phyloP scores from a whole-genome alignment of 1,139 yeast species.

The Pneumocystis canis region DNA sequence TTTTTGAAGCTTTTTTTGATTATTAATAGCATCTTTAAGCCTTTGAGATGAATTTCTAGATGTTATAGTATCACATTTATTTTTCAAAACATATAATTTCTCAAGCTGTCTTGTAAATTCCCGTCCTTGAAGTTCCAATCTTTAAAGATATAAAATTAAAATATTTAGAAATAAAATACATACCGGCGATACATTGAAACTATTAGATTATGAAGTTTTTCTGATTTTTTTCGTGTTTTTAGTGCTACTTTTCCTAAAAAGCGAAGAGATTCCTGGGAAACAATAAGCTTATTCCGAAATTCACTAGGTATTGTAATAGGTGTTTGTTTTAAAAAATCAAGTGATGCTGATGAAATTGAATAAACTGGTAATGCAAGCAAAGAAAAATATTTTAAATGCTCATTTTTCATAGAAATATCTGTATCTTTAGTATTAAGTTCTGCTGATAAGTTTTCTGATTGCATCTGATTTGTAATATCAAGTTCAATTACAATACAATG shows the following conservation, averaged over 20 bases:
- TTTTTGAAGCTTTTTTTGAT: constrained; percentile 23
- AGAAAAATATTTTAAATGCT: not conserved
- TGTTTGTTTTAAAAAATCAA: not conserved
- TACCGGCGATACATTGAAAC: constrained; percentile 2
- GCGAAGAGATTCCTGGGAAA: constrained; percentile 6
- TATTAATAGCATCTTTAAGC: constrained; percentile 16
- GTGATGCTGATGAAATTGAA: not conserved
- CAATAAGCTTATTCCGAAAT: not conserved
- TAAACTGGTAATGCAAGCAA: not conserved
- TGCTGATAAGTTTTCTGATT: not conserved
- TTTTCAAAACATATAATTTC: constrained; percentile 2
- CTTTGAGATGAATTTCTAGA: not conserved
- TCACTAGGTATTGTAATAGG: not conserved
- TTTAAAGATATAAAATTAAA: constrained; percentile 2
- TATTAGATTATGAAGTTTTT: not conserved
- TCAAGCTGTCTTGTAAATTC: constrained; percentile 7
- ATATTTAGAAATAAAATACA: not conserved
- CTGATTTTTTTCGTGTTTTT: constrained; percentile 4
- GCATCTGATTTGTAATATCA: not conserved
- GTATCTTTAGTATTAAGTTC: not conserved
- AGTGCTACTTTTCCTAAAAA: constrained; percentile 8
- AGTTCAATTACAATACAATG: not conserved
- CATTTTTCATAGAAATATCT: not conserved
- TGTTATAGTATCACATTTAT: not conserved
- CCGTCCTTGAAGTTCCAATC: constrained; percentile 7